Conservation (phyloP, 441 rosid species). For the Biscutella laevigata region DNA sequence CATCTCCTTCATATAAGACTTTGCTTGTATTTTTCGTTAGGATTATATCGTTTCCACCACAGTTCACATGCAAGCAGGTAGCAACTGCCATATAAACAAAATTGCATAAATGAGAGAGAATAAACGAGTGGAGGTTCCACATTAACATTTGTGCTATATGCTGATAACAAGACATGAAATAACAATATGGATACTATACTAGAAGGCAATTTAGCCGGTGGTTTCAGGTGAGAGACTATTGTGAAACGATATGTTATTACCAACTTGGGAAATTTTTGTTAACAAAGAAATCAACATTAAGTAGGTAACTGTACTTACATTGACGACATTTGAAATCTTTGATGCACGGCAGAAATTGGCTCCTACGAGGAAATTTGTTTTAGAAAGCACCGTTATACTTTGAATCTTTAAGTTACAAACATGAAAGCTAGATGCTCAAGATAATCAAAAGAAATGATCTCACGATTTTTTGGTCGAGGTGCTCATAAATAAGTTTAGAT, state of each 20-base stretch:
- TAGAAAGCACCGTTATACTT: background rate
- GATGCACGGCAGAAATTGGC: constrained; percentile 49
- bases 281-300: background rate
- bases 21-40: constrained; percentile 30
- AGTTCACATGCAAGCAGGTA: constrained; percentile 51
- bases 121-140: background rate
- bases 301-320: constrained; percentile 41
- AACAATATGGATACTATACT: background rate
- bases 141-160: background rate
- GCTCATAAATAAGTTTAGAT: constrained; percentile 64
- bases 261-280: background rate
- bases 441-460: constrained; percentile 24
- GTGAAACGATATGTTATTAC: background rate
- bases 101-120: constrained; percentile 3
- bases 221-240: background rate
- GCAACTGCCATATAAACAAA: constrained; percentile 32
- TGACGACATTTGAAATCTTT: constrained; percentile 46
- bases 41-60: constrained; percentile 47
- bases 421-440: background rate
- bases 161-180: background rate
- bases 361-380: constrained; percentile 21
- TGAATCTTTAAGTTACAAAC: background rate
- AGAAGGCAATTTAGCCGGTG: background rate
- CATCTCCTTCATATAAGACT: constrained; percentile 52
- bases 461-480: constrained; percentile 41